phyloP scores from a whole-genome alignment of 148 eudicot species.

The Selenicereus undatus region DNA sequence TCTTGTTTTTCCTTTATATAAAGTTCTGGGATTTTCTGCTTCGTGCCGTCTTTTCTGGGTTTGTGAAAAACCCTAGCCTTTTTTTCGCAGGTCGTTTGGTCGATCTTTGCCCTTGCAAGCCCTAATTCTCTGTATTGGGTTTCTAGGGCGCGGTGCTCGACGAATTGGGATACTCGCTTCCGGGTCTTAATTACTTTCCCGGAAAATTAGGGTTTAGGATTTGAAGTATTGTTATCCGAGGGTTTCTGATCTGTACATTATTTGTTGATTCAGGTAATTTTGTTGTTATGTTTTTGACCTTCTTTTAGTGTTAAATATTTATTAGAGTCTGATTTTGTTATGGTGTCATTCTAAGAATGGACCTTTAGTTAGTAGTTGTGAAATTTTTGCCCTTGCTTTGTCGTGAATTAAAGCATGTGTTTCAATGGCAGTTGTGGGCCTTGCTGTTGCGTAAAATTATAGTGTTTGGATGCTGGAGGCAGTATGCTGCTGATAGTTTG shows the following conservation, averaged over 20 bases:
- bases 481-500: conserved; percentile 86
- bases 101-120: conserved; percentile 23
- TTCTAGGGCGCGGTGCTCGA: conserved; percentile 13
- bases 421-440: not conserved
- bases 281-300: not conserved
- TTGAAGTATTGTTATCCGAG: not conserved
- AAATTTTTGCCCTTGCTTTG: not conserved
- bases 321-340: not conserved
- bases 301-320: not conserved
- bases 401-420: not conserved
- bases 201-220: conserved; percentile 29
- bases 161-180: not conserved
- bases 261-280: conserved; percentile 20
- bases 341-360: not conserved
- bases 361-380: not conserved
- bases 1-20: not conserved
- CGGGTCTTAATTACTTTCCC: not conserved
- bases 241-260: conserved; percentile 10
- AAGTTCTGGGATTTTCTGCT: conserved; percentile 9
- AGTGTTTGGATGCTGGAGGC: conserved; percentile 56
- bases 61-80: conserved; percentile 30
- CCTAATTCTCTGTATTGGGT: conserved; percentile 21
- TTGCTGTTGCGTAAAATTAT: conserved; percentile 22
- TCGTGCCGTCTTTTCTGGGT: not conserved
- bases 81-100: conserved; percentile 17